Evolutionary conservation across 139 green algal genomes (phyloP), one percentile per base, ranked within the genome.

Genomic region (Coccomyxa sp.): DNA sequence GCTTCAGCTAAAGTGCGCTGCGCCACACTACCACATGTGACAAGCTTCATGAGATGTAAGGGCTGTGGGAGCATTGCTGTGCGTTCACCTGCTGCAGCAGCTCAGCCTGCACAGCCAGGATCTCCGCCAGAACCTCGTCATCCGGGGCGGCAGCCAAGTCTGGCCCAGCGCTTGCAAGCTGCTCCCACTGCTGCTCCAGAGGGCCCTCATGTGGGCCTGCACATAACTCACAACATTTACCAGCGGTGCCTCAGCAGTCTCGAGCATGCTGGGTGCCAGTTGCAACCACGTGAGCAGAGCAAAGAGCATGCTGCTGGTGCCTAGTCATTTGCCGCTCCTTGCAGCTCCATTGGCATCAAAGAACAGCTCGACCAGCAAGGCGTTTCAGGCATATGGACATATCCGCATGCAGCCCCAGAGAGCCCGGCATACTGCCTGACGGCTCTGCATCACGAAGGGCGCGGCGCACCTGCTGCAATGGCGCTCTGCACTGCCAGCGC

Each of bases 81-180:
- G n/a, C n/a, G n/a, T n/a, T n/a, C 75, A 82, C 70, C 82, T 94
- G 90, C 82, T 86, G 84, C 69, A 89, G 34, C 69, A 95, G 86
- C 85, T 95, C 91, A 37, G 79, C 79, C 83, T 94, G 89, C 70
- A 78, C 33, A 0, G 91, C 84, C 38, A 97, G 78, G 64, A 94
- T 84, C 86, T 97, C 94, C 14, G 81, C 90, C 18, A 93, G 73
- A 1, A 96, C 75, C 83, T 98, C 94, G 72, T 97, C 93, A 70
- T 94, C 89, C 0, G 94, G 94, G 0, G 93, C 94, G 33, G 83
- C 74, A 1, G 86, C 84, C 40, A 97, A 75, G 31, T 95, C 71
- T 18, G 88, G 77, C 3, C 73, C 70, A 0, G 76, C 70, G 24
- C 38, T 58, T 24, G 90, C 81, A 41, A 91, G 73, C 54, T 80